Percentiles rank a stretch among this genome's conserved stretches.
These are phyloP conservation scores for Alternaria burnsii DNA, from an alignment of 2,329 filamentous ascomycete genomes.

Conservation along the genomic window DNA sequence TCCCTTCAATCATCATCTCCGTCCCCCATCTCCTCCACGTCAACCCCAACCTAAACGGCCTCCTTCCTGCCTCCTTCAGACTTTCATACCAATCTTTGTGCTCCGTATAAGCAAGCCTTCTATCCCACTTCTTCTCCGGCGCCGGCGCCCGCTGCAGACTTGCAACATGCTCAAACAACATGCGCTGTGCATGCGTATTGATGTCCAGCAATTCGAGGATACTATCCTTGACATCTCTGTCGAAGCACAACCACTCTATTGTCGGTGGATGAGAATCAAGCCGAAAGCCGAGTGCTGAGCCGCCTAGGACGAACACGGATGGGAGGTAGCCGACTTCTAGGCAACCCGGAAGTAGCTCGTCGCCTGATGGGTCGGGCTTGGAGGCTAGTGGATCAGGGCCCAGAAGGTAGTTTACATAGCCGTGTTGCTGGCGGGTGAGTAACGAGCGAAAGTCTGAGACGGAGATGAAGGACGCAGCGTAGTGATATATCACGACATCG, in stretches of 20 bases:
- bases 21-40: slow-evolving; percentile 20
- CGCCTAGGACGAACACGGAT: slow-evolving; percentile 22
- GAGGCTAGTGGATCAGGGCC: slow-evolving; percentile 20
- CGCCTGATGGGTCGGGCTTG: slow-evolving; percentile 15
- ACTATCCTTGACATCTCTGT: slow-evolving; percentile 1
- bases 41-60: slow-evolving; percentile 39
- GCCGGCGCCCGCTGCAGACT: slow-evolving; percentile 12
- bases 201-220: slow-evolving; percentile 13
- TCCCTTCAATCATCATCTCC: slow-evolving; percentile 5
- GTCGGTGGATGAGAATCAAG: background rate
- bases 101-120: slow-evolving; percentile 23
- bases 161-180: slow-evolving; percentile 34
- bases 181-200: background rate
- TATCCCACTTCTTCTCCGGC: slow-evolving; percentile 1
- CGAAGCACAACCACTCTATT: slow-evolving; percentile 38
- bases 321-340: slow-evolving; percentile 34
- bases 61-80: slow-evolving; percentile 33
- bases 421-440: slow-evolving; percentile 8
- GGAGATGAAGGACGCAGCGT: slow-evolving; percentile 12
- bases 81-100: slow-evolving; percentile 30
- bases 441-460: slow-evolving; percentile 7
- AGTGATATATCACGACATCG: slow-evolving; percentile 34
- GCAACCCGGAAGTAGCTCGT: slow-evolving; percentile 23
- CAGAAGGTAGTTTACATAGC: slow-evolving; percentile 22
- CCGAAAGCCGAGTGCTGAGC: slow-evolving; percentile 36